These are phyloP conservation scores for Canavalia ensiformis DNA, from an alignment of 306 rosid species.

Conservation along the genomic window DNA sequence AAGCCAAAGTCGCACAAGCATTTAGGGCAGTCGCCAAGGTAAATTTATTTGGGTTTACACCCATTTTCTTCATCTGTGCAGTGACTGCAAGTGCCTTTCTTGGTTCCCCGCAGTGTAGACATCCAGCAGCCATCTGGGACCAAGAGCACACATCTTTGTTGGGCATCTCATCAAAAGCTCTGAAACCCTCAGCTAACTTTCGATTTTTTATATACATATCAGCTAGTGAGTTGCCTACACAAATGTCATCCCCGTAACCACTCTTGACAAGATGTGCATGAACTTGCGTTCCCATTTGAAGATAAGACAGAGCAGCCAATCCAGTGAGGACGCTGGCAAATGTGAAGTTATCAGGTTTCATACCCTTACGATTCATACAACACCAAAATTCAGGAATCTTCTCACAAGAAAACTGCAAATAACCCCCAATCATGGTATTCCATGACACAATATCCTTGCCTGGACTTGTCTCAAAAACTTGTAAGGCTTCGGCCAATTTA, in stretches of 20 bases:
- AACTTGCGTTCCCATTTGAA: constrained; percentile 68
- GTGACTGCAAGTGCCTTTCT: constrained; percentile 64
- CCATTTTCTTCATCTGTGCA: constrained; percentile 56
- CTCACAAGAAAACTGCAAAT: constrained; percentile 58
- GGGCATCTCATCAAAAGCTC: constrained; percentile 75
- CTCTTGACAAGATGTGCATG: constrained; percentile 70
- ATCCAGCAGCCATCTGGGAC: constrained; percentile 82
- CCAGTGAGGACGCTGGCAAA: constrained; percentile 73
- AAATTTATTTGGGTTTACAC: constrained; percentile 70
- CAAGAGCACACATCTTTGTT: constrained; percentile 74
- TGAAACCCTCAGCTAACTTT: constrained; percentile 65
- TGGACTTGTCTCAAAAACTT: constrained; percentile 55
- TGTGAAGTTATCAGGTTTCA: constrained; percentile 69
- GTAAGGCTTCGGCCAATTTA: constrained; percentile 60
- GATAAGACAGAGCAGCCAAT: constrained; percentile 63
- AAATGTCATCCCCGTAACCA: constrained; percentile 71
- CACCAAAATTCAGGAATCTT: constrained; percentile 67
- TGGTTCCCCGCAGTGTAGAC: constrained; percentile 70
- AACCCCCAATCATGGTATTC: constrained; percentile 80
- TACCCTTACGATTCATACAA: constrained; percentile 55
- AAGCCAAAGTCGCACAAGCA: constrained; percentile 71
- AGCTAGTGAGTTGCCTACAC: constrained; percentile 73
- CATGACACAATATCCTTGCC: constrained; percentile 72
- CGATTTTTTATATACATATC: constrained; percentile 74
- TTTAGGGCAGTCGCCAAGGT: constrained; percentile 79